Base-by-base conservation (phyloP, 2,329 filamentous ascomycete species). In the Aspergillus intermedius region DNA sequence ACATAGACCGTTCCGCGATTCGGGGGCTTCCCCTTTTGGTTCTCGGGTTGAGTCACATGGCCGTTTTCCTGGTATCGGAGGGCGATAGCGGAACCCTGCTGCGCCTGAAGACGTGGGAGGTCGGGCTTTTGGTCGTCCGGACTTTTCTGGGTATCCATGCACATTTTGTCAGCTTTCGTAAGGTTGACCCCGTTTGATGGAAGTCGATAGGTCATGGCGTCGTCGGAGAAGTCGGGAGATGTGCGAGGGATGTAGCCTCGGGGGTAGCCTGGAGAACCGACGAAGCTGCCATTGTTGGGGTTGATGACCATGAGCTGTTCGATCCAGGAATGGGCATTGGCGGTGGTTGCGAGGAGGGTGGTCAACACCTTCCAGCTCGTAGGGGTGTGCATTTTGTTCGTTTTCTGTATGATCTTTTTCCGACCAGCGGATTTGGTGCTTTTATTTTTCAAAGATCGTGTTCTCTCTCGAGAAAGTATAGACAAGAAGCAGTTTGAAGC, bases 301-400 rank as follows among this genome's bases (percentile, higher is more conserved):
- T 82, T 80, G 64, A 96, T 83, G 49, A 82, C 81, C 53, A 76
- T 80, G 44, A 91, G 75, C 60, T 84, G 76, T 69, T 96, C 90
- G 43, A 91, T 78, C 91, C 91, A 96, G 15, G 83, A 86, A 70
- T 96, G 91, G 32, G 81, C 84, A 23, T 53, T 50, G 19, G 61
- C 55, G 23, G 63, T 54, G 5, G 64, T 50, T 22, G 54, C 44
- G 19, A 71, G 53, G 30, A 64, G 49, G 42, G 59, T 52, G 37
- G 71, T 47, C 28, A 64, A 45, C 23, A 50, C 44, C 46, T 43
- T 42, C 50, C n/a, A 12, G 30, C 49, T 12, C 32, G 47, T 23
- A 13, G 21, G 13, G 15, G 47, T 34, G 23, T 41, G 23, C 50
- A 54, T 56, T 8, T 42, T 47, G 39, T 13, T 10, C 12, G 13